Percentiles rank a stretch among this genome's conserved stretches.
These are phyloP conservation scores for Stentor roeselii DNA, from an alignment of 73 alveolate species.

Conservation along the genomic window DNA sequence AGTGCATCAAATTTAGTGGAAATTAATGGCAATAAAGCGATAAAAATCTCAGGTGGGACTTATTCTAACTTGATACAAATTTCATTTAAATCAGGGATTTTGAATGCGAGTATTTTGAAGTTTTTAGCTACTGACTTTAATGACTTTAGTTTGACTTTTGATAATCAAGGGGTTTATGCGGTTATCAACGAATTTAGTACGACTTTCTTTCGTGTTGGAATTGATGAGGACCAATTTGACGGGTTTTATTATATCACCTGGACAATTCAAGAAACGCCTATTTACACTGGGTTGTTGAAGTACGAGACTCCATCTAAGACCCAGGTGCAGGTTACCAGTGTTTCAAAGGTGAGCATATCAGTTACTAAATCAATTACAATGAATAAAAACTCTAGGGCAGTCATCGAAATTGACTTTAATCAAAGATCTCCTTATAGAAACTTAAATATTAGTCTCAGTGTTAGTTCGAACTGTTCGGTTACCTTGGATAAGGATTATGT, in stretches of 20 bases:
- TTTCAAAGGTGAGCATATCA: neutral
- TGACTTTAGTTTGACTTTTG: no score
- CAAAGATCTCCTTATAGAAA: neutral
- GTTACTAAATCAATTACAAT: neutral
- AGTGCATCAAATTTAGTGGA: no score
- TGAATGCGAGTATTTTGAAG: neutral
- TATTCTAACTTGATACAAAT: neutral
- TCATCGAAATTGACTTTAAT: no score
- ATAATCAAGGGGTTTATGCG: neutral
- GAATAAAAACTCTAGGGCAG: neutral
- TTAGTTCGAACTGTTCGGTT: neutral
- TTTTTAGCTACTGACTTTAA: neutral
- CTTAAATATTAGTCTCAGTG: neutral
- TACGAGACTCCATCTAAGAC: neutral
- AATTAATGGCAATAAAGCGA: neutral
- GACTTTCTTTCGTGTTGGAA: neutral
- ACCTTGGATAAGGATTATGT: no score
- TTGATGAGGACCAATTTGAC: neutral
- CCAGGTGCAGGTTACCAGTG: neutral
- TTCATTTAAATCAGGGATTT: neutral
- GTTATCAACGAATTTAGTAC: neutral
- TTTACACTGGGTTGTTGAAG: neutral
- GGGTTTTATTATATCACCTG: neutral
- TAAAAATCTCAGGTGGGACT: neutral
- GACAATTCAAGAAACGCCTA: neutral